phyloP scores from a whole-genome alignment of 2,329 filamentous ascomycete species.

The Ceratocystiopsis sp. region DNA sequence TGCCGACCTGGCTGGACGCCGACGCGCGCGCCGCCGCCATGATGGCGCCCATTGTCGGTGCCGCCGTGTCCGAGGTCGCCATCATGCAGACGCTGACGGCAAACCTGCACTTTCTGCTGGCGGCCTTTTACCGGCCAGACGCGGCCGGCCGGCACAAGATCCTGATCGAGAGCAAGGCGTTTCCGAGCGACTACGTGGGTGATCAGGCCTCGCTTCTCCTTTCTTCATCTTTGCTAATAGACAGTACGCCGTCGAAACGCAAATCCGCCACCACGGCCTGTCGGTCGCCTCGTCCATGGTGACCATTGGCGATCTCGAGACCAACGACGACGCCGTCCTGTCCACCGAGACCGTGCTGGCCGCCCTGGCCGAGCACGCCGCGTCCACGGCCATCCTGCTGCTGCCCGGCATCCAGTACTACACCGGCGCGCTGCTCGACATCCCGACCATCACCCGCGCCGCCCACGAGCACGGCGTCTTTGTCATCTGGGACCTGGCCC shows the following conservation, averaged over 20 bases:
- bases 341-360: slow-evolving; percentile 54
- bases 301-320: slow-evolving; percentile 37
- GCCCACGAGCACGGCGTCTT: slow-evolving; percentile 42
- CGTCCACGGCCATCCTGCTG: slow-evolving; percentile 56
- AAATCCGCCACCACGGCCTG: slow-evolving; percentile 55
- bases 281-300: slow-evolving; percentile 54
- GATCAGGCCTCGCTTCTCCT: not conserved
- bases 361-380: slow-evolving; percentile 57
- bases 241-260: slow-evolving; percentile 70
- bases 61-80: slow-evolving; percentile 55
- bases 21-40: slow-evolving; percentile 56
- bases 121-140: slow-evolving; percentile 59
- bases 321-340: slow-evolving; percentile 38
- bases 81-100: slow-evolving; percentile 78
- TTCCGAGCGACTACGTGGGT: slow-evolving; percentile 59
- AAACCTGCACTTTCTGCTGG: slow-evolving; percentile 69
- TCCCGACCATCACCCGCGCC: slow-evolving; percentile 59
- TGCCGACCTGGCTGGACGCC: slow-evolving; percentile 62
- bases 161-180: slow-evolving; percentile 73
- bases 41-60: slow-evolving; percentile 61
- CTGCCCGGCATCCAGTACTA: slow-evolving; percentile 87
- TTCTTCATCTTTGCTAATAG: too few relatives aligned
- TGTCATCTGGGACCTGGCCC: slow-evolving; percentile 43
- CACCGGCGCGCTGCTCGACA: slow-evolving; percentile 76
- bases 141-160: slow-evolving; percentile 52